These are phyloP conservation scores for Spathaspora boniae DNA, from an alignment of 805 yeast genomes.

Conservation along the genomic window DNA sequence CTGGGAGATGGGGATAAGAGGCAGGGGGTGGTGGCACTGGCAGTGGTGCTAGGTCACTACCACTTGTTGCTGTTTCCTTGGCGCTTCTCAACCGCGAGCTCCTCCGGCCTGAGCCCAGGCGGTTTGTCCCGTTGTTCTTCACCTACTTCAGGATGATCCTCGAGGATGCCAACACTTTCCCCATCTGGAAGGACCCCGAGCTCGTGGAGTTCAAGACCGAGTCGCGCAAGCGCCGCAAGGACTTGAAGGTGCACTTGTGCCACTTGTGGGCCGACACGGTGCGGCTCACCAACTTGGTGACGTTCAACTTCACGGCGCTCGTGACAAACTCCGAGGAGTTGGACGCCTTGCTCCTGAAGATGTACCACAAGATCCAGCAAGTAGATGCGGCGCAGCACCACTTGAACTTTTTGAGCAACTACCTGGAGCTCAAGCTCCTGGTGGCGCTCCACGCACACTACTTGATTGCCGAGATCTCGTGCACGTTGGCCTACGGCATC, in stretches of 20 bases:
- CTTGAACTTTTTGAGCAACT: constrained; percentile 15
- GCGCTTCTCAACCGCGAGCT: constrained; percentile 22
- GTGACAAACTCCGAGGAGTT: constrained; percentile 19
- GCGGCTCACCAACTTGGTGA: constrained; percentile 25
- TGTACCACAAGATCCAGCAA: constrained; percentile 18
- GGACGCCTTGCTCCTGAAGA: constrained; percentile 15
- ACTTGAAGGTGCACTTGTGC: constrained; percentile 27
- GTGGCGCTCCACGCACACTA: constrained; percentile 22
- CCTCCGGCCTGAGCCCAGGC: constrained; percentile 12
- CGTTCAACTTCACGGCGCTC: constrained; percentile 22
- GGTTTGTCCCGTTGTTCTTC: constrained; percentile 16
- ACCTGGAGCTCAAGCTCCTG: constrained; percentile 16
- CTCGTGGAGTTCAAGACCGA: constrained; percentile 17
- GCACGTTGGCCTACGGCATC: constrained; percentile 20
- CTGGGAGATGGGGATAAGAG: no score
- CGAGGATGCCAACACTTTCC: constrained; percentile 17
- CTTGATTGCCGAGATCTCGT: constrained; percentile 25
- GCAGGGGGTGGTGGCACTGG: constrained; percentile 3
- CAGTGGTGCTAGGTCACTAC: not conserved
- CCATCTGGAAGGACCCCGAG: constrained; percentile 36
- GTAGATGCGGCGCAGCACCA: constrained; percentile 22
- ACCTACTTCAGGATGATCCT: constrained; percentile 14
- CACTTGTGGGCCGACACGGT: constrained; percentile 34
- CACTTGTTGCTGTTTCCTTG: constrained; percentile 16
- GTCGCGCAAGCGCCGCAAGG: constrained; percentile 14